Evolutionary conservation across 2,329 filamentous ascomycete genomes (phyloP), one percentile per base, ranked within the genome.

Genomic region (Neocatenulostroma microsporum): DNA sequence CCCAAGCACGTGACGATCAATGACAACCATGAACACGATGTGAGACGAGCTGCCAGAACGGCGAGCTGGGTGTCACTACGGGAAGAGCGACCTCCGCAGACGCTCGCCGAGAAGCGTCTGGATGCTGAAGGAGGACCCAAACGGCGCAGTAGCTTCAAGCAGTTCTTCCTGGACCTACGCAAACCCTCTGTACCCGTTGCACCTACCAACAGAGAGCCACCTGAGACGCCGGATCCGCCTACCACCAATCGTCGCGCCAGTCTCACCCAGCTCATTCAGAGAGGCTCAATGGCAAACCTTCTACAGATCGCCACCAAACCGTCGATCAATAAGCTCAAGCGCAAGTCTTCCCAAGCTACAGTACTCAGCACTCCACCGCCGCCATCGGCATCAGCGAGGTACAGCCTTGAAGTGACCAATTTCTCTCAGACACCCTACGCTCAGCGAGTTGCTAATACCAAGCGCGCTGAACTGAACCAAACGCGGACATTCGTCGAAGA

Each of bases 361-460:
- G 13, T 36, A 2, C 6, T 28, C 11, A 24, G n/a, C 9, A 8
- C 9, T 8, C 15, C 26, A 7, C 18, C 20, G 18, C 13, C 21
- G 14, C 13, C 30, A 17, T 20, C 20, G 10, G 18, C 21, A 6
- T 11, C 18, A 19, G 18, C 18, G 15, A 17, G 14, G 4, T 24
- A 41, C 17, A 41, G 29, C 26, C 37, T 50, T 9, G 35, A 48
- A 30, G 51, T 58, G 20, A 56, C 51, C 8, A 32, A 48, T 10
- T 58, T 57, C 30, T 33, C 46, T 12, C 53, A 56, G 30, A 58
- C 55, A 5, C 53, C 55, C 3, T 56, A 45, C 48, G 46, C 37
- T 28, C 49, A 54, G 26, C 50, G 55, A 7, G 55, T 56, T 36
- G 42, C 53, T 37, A 53, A 58, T 37, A 46, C 41, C 19, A 41